Evolutionary conservation across 768 basidiomycete genomes (phyloP).

Genomic region (Stropharia rugosoannulata): DNA sequence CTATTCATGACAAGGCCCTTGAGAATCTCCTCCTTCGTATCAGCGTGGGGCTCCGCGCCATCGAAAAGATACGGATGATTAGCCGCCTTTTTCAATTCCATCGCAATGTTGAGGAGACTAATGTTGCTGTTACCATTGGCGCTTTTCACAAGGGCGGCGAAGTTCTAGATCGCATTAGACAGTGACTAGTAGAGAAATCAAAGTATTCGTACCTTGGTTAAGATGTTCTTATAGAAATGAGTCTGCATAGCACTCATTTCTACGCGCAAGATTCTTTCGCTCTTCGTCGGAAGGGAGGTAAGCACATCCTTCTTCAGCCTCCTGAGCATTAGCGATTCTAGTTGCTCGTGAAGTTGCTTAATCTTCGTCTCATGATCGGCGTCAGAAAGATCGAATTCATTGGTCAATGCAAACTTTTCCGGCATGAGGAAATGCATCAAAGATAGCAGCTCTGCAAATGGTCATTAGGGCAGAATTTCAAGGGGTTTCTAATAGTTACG

Average conservation of each 20-base stretch:
- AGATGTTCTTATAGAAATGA: slow-evolving; percentile 98
- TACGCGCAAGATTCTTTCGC: slow-evolving; percentile 94
- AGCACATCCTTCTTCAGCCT: slow-evolving; percentile 95
- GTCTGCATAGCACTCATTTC: slow-evolving; percentile 98
- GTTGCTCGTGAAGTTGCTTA: slow-evolving; percentile 90
- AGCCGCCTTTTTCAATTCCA: slow-evolving; percentile 98
- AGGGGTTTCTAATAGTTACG: slow-evolving; percentile 10
- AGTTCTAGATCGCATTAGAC: slow-evolving; percentile 60
- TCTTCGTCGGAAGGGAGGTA: slow-evolving; percentile 95
- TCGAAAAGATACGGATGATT: slow-evolving; percentile 99
- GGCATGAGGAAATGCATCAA: slow-evolving; percentile 99
- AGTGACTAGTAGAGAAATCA: slow-evolving; percentile 1
- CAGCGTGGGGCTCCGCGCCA: slow-evolving; percentile 74
- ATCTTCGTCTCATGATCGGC: slow-evolving; percentile 93
- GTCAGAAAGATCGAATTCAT: slow-evolving; percentile 94
- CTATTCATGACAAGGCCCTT: slow-evolving; percentile 98
- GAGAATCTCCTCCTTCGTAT: slow-evolving; percentile 76
- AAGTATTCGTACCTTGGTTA: slow-evolving; percentile 67
- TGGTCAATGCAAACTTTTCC: slow-evolving; percentile 91
- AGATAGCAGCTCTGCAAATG: slow-evolving; percentile 76
- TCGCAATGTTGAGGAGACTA: slow-evolving; percentile 95
- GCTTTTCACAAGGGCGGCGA: slow-evolving; percentile 87
- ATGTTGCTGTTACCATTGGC: slow-evolving; percentile 88
- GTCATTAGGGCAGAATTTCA: background rate
- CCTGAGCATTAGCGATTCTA: slow-evolving; percentile 92